Evolutionary conservation across 495 filamentous ascomycete genomes (phyloP).

Genomic region (Stereocaulon alpinum): DNA sequence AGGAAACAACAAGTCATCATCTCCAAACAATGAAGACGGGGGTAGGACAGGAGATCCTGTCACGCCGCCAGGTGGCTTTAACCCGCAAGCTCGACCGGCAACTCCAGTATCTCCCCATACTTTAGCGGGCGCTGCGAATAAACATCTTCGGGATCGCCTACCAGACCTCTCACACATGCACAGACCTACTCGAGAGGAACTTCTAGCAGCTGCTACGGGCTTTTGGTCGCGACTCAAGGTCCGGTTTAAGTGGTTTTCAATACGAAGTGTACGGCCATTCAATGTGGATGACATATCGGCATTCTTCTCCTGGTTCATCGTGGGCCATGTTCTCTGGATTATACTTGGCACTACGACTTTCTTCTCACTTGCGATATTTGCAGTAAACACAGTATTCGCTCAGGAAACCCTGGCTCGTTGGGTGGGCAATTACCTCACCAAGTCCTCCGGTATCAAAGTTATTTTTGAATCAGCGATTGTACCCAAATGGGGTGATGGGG

Average conservation of each 20-base stretch:
- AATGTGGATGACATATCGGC: constrained; percentile 92
- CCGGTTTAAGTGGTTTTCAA: constrained; percentile 95
- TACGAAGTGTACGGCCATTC: constrained; percentile 88
- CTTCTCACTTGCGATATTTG: constrained; percentile 78
- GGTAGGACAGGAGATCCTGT: neutral
- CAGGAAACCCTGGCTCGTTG: constrained; percentile 92
- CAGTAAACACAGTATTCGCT: constrained; percentile 92
- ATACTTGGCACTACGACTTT: constrained; percentile 94
- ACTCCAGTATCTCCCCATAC: neutral
- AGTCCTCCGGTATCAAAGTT: constrained; percentile 87
- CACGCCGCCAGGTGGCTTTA: neutral
- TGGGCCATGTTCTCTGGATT: constrained; percentile 91
- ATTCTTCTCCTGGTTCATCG: constrained; percentile 87
- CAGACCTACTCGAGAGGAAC: constrained; percentile 84
- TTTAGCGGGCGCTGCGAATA: constrained; percentile 18
- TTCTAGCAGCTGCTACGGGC: constrained; percentile 81
- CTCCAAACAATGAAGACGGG: neutral
- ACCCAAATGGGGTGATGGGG: constrained; percentile 84
- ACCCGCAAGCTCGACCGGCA: neutral
- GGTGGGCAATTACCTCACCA: constrained; percentile 92
- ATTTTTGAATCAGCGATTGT: constrained; percentile 98
- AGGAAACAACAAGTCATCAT: neutral
- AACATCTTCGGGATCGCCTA: constrained; percentile 52
- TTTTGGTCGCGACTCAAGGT: constrained; percentile 89
- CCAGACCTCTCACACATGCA: constrained; percentile 62